These are phyloP conservation scores for Pseudogymnoascus sp. DNA, from an alignment of 2,329 filamentous ascomycete species.

Conservation along the genomic window DNA sequence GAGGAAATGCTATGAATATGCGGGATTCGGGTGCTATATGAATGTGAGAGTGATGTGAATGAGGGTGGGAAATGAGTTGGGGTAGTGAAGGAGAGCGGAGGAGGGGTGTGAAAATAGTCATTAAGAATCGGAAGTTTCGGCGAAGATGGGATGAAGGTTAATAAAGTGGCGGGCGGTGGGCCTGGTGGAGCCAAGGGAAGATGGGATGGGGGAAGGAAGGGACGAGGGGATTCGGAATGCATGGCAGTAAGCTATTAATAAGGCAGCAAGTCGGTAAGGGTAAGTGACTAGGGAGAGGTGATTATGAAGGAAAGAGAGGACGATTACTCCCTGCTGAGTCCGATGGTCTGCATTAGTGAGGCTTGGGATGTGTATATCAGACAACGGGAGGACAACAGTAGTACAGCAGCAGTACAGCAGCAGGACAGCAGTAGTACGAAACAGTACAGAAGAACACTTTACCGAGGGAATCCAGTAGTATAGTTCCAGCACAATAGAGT, in stretches of 20 bases:
- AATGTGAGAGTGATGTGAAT: background rate
- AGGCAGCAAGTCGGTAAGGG: background rate
- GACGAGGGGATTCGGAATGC: background rate
- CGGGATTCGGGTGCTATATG: background rate
- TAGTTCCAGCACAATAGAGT: background rate
- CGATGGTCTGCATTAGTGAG: background rate
- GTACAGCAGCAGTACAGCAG: background rate
- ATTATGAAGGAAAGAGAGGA: background rate
- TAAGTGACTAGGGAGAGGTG: background rate
- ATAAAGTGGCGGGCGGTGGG: background rate
- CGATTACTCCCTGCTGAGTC: background rate
- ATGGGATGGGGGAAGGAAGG: background rate
- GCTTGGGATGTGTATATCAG: background rate
- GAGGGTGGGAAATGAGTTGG: background rate
- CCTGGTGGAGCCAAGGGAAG: background rate
- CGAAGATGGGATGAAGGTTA: background rate
- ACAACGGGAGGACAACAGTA: background rate
- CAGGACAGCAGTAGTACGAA: too few relatives aligned
- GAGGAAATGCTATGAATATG: background rate
- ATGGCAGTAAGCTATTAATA: background rate
- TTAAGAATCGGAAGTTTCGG: background rate
- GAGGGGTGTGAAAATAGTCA: background rate
- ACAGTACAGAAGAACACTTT: background rate
- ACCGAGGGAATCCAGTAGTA: background rate
- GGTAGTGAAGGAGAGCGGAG: background rate